Evolutionary conservation across 169 alveolate genomes (phyloP).

Genomic region (Neospora caninum): DNA sequence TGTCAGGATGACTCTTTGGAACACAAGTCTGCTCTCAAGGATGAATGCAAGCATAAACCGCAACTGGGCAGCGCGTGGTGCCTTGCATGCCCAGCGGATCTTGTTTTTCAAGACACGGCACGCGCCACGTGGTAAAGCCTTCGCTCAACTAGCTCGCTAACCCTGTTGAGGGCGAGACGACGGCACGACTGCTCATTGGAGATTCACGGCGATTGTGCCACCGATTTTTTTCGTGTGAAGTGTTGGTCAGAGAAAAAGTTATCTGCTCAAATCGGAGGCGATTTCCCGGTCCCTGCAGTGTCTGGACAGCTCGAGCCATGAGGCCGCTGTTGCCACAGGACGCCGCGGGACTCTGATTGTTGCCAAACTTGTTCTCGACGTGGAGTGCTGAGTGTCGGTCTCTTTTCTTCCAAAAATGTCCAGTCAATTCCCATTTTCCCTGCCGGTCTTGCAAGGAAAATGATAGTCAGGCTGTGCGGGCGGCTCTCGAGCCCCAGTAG

Average conservation of each 20-base stretch:
- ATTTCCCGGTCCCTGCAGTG: background rate
- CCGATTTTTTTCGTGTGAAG: too few species aligned
- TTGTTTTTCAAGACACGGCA: background rate
- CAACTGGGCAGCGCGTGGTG: background rate
- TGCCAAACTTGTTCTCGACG: background rate
- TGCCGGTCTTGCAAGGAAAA: background rate
- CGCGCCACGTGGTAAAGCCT: background rate
- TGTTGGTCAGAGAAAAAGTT: too few species aligned
- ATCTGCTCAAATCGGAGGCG: too few species aligned
- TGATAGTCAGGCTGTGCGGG: background rate
- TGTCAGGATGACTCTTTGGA: too few species aligned
- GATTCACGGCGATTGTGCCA: too few species aligned
- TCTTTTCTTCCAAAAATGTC: background rate
- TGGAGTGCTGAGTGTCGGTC: background rate
- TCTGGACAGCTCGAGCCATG: background rate
- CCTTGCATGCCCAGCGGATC: background rate
- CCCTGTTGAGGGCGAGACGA: too few species aligned
- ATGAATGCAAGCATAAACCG: too few species aligned
- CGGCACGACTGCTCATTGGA: too few species aligned
- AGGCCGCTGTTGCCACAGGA: background rate
- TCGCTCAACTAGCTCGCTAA: too few species aligned
- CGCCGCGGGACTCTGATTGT: background rate
- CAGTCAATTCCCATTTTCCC: background rate
- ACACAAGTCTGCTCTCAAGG: too few species aligned
- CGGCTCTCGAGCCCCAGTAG: background rate